These are phyloP conservation scores for Grigorovia yakushimaensis DNA, from an alignment of 805 yeast genomes.

Conservation along the genomic window DNA sequence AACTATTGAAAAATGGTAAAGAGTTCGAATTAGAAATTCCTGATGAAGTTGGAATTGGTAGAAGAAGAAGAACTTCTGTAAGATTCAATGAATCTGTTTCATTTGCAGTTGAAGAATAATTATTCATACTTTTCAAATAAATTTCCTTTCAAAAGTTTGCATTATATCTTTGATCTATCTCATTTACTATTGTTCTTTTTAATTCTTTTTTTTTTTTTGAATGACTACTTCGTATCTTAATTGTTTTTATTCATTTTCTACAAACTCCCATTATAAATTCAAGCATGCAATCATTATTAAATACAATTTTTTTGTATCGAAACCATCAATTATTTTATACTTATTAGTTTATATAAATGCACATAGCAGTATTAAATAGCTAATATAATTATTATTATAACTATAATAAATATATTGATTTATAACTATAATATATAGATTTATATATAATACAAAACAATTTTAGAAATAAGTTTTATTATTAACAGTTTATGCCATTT, in stretches of 20 bases:
- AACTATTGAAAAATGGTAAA: constrained; percentile 36
- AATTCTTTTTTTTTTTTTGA: neutral
- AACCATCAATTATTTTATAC: too few species aligned
- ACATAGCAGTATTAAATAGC: too few species aligned
- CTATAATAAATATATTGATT: too few species aligned
- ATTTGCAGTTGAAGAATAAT: constrained; percentile 34
- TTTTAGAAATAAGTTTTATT: too few species aligned
- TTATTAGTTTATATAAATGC: neutral
- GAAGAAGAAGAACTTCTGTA: constrained; percentile 51
- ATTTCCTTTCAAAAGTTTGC: too few species aligned
- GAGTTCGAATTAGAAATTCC: constrained; percentile 44
- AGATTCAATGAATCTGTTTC: constrained; percentile 55
- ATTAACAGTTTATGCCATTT: neutral
- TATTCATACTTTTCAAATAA: neutral
- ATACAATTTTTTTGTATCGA: too few species aligned
- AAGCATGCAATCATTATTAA: too few species aligned
- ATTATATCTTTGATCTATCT: too few species aligned
- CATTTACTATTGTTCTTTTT: neutral
- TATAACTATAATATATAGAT: neutral
- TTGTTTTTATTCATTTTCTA: too few species aligned
- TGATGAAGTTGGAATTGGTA: constrained; percentile 16
- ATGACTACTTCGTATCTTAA: too few species aligned
- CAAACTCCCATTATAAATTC: too few species aligned
- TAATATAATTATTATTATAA: too few species aligned
- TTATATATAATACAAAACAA: neutral